Percentiles rank a stretch among this genome's conserved stretches.
Conservation (phyloP, 192 early-diverging fungal species). For the Kickxella alabastrina region DNA sequence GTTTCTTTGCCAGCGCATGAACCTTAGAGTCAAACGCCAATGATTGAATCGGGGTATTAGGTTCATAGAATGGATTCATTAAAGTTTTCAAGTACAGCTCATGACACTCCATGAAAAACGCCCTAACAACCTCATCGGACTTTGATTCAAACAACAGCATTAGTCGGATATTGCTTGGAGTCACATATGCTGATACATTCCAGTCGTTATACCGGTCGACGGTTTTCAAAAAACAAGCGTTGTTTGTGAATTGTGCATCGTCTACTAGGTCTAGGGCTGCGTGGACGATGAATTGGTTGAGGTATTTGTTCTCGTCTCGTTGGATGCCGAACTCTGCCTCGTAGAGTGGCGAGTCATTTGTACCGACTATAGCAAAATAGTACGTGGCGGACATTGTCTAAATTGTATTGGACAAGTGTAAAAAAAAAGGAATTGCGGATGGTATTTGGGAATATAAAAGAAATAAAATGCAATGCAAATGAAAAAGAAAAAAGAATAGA, state of each 20-base stretch:
- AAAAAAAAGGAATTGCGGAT: no score
- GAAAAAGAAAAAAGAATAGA: no score
- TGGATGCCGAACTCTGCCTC: constrained; percentile 79
- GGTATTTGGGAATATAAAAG: no score
- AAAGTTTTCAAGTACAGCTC: constrained; percentile 59
- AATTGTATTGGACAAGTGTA: no score
- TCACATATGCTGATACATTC: constrained; percentile 87
- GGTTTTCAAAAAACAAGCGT: constrained; percentile 84
- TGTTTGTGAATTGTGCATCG: constrained; percentile 86
- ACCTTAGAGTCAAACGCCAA: constrained; percentile 79
- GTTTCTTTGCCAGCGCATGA: constrained; percentile 65
- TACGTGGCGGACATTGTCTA: constrained; percentile 1
- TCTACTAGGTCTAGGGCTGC: constrained; percentile 96
- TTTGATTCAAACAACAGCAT: constrained; percentile 67
- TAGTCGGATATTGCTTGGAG: constrained; percentile 70
- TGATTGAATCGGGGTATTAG: constrained; percentile 75
- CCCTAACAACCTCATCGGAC: constrained; percentile 58
- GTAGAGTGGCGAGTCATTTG: constrained; percentile 92
- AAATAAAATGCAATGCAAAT: no score
- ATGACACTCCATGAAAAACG: constrained; percentile 50
- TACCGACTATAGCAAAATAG: constrained; percentile 51
- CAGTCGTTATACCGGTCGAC: constrained; percentile 96
- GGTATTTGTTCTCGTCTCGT: constrained; percentile 70
- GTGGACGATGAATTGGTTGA: constrained; percentile 97
- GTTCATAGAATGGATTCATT: constrained; percentile 88